A percentile compares a stretch with the other conserved stretches of the same genome.
These are phyloP conservation scores for Pleurotus platypus DNA, from an alignment of 768 basidiomycete species.

Conservation along the genomic window DNA sequence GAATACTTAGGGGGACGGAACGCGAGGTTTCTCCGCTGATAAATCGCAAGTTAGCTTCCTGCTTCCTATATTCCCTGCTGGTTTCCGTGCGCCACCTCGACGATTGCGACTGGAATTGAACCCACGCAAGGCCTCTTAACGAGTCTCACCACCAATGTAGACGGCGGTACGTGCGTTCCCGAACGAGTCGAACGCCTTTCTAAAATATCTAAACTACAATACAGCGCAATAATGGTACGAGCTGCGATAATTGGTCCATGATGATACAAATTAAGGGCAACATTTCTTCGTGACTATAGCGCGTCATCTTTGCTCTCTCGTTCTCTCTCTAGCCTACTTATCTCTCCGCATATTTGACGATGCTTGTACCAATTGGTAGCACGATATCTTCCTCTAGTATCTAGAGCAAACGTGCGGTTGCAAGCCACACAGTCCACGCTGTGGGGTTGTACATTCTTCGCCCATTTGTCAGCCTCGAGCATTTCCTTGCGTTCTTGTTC, in stretches of 20 bases:
- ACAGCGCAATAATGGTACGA: not conserved
- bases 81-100: not conserved
- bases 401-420: conserved; percentile 13
- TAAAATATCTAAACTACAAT: not conserved
- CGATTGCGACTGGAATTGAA: not conserved
- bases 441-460: conserved; percentile 14
- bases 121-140: not conserved
- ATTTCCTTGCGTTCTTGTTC: conserved; percentile 8
- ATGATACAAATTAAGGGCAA: not conserved
- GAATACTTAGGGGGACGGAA: not conserved
- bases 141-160: not conserved
- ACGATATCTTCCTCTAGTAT: conserved; percentile 18
- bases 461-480: conserved; percentile 18
- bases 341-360: conserved; percentile 14
- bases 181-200: not conserved
- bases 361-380: conserved; percentile 20
- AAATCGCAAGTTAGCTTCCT: not conserved
- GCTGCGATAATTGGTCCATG: not conserved
- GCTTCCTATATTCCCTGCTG: not conserved
- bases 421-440: conserved; percentile 19
- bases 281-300: not conserved
- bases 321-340: conserved; percentile 5
- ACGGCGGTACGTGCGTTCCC: not conserved
- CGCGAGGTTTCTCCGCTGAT: conserved; percentile 7
- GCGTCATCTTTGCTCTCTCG: not conserved